Percentiles rank a stretch among this genome's conserved stretches.
Conservation (phyloP, 768 basidiomycete species). For the Boletus vermiculosoides region DNA sequence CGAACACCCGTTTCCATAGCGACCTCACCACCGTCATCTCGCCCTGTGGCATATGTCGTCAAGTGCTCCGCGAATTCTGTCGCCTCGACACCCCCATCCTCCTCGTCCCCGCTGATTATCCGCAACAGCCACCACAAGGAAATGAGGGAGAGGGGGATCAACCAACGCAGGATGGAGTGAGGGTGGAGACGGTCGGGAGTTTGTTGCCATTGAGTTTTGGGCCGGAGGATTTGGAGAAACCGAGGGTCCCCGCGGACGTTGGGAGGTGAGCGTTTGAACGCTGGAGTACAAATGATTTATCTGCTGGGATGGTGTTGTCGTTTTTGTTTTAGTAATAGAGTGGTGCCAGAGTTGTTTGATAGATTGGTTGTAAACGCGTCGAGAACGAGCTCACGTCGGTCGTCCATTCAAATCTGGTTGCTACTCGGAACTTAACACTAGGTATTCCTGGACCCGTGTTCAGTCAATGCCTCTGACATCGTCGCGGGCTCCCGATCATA, state of each 20-base stretch:
- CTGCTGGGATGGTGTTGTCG: background rate
- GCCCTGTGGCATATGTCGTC: conserved; percentile 94
- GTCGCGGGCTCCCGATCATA: background rate
- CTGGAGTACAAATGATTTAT: background rate
- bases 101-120: conserved; percentile 67
- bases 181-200: conserved; percentile 64
- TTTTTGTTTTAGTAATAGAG: no score
- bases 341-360: no score
- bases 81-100: conserved; percentile 66
- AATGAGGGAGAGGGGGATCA: conserved; percentile 26
- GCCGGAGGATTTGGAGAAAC: conserved; percentile 71
- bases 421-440: no score
- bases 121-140: conserved; percentile 29
- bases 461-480: background rate
- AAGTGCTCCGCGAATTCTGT: conserved; percentile 88
- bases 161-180: conserved; percentile 41
- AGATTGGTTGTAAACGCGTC: no score
- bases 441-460: no score
- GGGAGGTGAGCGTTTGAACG: background rate
- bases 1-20: conserved; percentile 36
- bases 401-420: no score
- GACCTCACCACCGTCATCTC: conserved; percentile 68
- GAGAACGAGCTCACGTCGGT: no score
- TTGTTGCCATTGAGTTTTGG: conserved; percentile 88
- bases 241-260: conserved; percentile 24